phyloP scores from a whole-genome alignment of 2,329 filamentous ascomycete species.

The Monilinia fructigena region DNA sequence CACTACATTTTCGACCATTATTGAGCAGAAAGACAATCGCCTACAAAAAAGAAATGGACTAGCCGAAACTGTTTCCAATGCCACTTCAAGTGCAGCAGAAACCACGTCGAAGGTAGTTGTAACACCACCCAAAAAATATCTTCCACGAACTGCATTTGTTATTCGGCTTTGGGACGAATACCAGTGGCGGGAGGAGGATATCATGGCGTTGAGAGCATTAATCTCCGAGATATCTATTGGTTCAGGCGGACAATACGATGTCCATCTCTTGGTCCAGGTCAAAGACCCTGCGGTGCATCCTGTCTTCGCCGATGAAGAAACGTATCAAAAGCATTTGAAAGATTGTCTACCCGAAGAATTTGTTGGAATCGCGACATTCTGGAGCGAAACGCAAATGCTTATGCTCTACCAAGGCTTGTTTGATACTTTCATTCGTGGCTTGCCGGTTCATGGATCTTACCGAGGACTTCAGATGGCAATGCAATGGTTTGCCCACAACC shows the following conservation, averaged over 20 bases:
- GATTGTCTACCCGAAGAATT: constrained; percentile 80
- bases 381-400: constrained; percentile 92
- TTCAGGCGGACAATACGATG: constrained; percentile 82
- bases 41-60: constrained; percentile 24
- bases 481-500: constrained; percentile 85
- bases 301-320: constrained; percentile 72
- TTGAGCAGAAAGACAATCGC: constrained; percentile 11
- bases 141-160: constrained; percentile 71
- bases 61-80: not conserved
- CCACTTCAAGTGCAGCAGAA: constrained; percentile 4
- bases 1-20: constrained; percentile 26
- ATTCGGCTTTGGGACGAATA: constrained; percentile 82
- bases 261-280: constrained; percentile 82
- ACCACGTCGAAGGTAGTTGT: constrained; percentile 17
- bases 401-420: constrained; percentile 85
- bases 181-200: constrained; percentile 73
- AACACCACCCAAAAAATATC: constrained; percentile 33
- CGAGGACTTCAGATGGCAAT: constrained; percentile 91
- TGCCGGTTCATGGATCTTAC: constrained; percentile 89
- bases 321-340: constrained; percentile 65
- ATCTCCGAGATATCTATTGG: constrained; percentile 78
- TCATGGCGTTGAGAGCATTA: constrained; percentile 78
- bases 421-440: constrained; percentile 66
- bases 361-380: constrained; percentile 81
- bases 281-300: constrained; percentile 74